These are phyloP conservation scores for Neckera pumila DNA, from an alignment of 225 moss, liverwort and hornwort genomes.

Conservation along the genomic window DNA sequence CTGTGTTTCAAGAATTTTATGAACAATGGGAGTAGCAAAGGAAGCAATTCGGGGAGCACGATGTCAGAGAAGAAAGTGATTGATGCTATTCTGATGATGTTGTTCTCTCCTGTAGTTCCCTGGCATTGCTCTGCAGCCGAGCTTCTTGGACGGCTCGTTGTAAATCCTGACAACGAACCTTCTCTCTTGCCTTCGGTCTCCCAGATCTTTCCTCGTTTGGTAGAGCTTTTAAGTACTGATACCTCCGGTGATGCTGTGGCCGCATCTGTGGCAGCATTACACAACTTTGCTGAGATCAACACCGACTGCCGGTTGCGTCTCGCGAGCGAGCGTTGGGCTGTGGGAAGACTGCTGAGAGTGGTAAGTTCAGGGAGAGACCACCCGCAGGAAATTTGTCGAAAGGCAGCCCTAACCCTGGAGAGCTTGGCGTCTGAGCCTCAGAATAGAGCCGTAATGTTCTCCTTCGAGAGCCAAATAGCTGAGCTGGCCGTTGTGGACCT, in stretches of 20 bases:
- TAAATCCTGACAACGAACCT: constrained; percentile 95
- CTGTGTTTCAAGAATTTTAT: constrained; percentile 66
- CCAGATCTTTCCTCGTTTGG: constrained; percentile 73
- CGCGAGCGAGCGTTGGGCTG: constrained; percentile 88
- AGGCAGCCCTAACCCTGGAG: constrained; percentile 83
- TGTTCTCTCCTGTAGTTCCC: constrained; percentile 58
- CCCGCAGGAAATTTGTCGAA: constrained; percentile 65
- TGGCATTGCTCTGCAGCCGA: constrained; percentile 94
- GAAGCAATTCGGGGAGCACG: constrained; percentile 28
- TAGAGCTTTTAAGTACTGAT: constrained; percentile 65
- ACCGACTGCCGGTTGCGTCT: constrained; percentile 85
- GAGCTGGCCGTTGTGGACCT: constrained; percentile 74
- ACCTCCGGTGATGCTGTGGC: constrained; percentile 62
- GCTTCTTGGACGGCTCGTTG: constrained; percentile 81
- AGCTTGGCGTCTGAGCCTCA: constrained; percentile 93
- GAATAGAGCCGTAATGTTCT: constrained; percentile 59
- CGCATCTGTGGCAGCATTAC: constrained; percentile 84
- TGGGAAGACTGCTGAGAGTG: constrained; percentile 61
- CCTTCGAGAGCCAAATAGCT: constrained; percentile 71
- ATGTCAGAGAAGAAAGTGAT: constrained; percentile 66
- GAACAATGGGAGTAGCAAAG: constrained; percentile 53
- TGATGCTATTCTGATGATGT: constrained; percentile 66
- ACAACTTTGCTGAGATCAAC: constrained; percentile 94
- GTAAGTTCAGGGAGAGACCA: constrained; percentile 51
- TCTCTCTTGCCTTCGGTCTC: constrained; percentile 60